Evolutionary conservation across 2,329 filamentous ascomycete genomes (phyloP), one percentile per base, ranked within the genome.

Genomic region (Thielaviopsis euricoi): DNA sequence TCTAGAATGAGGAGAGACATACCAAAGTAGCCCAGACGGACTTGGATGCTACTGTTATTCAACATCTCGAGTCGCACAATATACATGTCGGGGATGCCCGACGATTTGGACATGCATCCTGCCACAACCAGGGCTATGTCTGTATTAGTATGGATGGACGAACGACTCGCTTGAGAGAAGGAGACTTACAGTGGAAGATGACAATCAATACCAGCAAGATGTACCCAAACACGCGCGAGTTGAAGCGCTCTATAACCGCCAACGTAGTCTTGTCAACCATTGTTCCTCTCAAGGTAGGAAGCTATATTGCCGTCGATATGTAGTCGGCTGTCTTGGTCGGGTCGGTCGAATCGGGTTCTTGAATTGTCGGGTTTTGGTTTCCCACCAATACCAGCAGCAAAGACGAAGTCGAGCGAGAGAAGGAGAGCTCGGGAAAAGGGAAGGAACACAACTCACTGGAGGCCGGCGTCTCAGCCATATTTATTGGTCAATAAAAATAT

Each of bases 51-150:
- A 22, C 33, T 56, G 17, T 46, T 56, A 22, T 52, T 56, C 21
- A 52, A 19, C 22, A 58, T 52, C n/a, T 60, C 52, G 13, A 60
- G 52, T 21, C 53, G 46, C 17, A 60, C 56, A 58, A 60, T 53
- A 15, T 60, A 60, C 12, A 60, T 37, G 49, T 57, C 53, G 7
- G 59, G 59, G 22, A 60, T 58, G 13, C 59, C 59, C 13, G 55
- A 48, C 17, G 59, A 60, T 23, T 58, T 60, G 26, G 59, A 60
- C 59, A 60, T 60, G 12, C 59, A 60, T 60, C 59, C 59, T 58
- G 59, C 56, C 25, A 60, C 46, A 1, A 60, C 55, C 43, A 60
- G 25, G 17, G 59, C 59, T 60, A 48, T 33, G 6, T 1, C 26
- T 52, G 29, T 6, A 6, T 19, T 23, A 37, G 19, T 25, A 37